A percentile compares a stretch with the other conserved stretches of the same genome.
These are phyloP conservation scores for Colletotrichum tofieldiae DNA, from an alignment of 2,329 filamentous ascomycete species.

Conservation along the genomic window DNA sequence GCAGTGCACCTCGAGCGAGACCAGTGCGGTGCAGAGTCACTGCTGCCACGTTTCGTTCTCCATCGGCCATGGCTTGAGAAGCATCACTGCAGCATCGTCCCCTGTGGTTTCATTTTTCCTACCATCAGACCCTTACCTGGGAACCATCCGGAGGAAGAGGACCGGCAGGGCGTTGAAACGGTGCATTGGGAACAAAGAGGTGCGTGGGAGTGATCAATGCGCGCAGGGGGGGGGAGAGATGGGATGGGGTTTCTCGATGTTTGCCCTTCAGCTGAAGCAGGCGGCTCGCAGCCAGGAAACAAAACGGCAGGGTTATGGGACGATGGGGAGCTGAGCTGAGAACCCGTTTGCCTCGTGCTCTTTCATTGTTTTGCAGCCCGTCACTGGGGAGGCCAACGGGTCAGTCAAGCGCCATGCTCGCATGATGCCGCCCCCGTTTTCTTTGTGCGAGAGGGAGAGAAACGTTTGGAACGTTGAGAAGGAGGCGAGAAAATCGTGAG, in stretches of 20 bases:
- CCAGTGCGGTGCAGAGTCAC: background rate
- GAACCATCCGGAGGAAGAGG: background rate
- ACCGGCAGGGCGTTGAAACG: conserved; percentile 28
- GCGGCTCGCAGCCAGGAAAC: background rate
- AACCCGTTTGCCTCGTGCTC: background rate
- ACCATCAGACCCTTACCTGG: no score
- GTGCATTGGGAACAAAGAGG: conserved; percentile 11
- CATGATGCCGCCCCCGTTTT: background rate
- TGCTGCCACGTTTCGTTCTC: background rate
- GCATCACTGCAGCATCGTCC: background rate
- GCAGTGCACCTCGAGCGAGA: background rate
- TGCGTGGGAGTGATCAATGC: conserved; percentile 23
- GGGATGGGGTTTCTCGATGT: background rate
- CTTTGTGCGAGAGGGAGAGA: background rate
- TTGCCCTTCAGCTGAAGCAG: background rate
- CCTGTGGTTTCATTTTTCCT: background rate
- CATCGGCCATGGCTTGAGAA: background rate
- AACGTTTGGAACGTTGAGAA: background rate
- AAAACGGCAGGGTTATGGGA: background rate
- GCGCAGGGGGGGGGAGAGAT: background rate
- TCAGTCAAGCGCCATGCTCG: background rate
- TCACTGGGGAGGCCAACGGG: background rate
- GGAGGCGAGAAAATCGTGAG: background rate
- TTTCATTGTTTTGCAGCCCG: background rate
- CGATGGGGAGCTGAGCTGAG: background rate